phyloP scores from a whole-genome alignment of 768 basidiomycete genomes.

The Peribolospora baueri region DNA sequence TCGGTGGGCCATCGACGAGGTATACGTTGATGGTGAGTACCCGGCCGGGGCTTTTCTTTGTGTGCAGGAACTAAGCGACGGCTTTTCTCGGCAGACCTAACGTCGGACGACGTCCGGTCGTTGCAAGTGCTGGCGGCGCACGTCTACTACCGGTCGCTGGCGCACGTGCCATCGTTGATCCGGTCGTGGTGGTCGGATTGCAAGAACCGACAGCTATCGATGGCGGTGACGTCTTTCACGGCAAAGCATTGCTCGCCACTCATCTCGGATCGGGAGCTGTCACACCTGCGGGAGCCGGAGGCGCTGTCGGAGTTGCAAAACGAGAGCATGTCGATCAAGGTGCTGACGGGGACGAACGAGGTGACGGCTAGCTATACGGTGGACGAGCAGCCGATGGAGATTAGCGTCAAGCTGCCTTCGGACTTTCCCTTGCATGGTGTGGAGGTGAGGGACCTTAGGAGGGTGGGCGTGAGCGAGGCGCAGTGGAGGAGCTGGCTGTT shows the following conservation, averaged over 20 bases:
- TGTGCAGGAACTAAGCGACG: too few species aligned
- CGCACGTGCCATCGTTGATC: conserved; percentile 60
- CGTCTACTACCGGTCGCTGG: conserved; percentile 64
- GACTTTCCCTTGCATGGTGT: conserved; percentile 80
- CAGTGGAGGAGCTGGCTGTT: conserved; percentile 86
- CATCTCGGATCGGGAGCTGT: conserved; percentile 60
- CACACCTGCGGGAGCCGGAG: conserved; percentile 28
- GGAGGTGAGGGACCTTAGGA: conserved; percentile 60
- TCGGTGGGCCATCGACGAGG: conserved; percentile 64
- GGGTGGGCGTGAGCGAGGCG: conserved; percentile 67
- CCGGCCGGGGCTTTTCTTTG: too few species aligned
- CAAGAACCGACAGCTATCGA: conserved; percentile 69
- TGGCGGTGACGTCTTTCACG: conserved; percentile 50
- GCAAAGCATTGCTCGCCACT: conserved; percentile 68
- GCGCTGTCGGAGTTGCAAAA: conserved; percentile 27
- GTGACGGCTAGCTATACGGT: conserved; percentile 62
- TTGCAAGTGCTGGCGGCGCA: conserved; percentile 54
- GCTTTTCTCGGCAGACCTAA: not conserved
- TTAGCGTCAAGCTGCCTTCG: conserved; percentile 54
- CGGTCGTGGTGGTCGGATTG: conserved; percentile 64
- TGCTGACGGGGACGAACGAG: conserved; percentile 47
- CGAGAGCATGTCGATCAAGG: conserved; percentile 57
- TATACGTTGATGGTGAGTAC: conserved; percentile 41
- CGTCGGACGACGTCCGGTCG: conserved; percentile 26
- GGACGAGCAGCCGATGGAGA: conserved; percentile 81